Evolutionary conservation across 257 asterid genomes (phyloP), one percentile per base, ranked within the genome.

Genomic region (Euphrasia confusa): DNA sequence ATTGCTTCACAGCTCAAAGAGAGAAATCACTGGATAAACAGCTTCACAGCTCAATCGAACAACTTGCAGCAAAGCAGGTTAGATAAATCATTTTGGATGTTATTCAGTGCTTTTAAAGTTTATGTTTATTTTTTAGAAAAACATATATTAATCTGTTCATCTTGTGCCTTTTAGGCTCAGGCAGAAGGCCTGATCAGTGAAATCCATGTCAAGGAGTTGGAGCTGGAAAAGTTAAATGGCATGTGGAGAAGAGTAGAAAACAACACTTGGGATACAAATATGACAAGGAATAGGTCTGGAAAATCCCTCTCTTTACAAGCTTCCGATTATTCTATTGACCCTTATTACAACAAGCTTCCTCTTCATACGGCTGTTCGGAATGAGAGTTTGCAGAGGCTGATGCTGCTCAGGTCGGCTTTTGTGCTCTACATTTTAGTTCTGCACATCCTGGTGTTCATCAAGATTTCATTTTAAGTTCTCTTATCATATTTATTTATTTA

Each of bases 41-140:
- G 77, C 96, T 89, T 68, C 99, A 87, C 73, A 79, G 94, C 84
- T 83, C 84, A 71, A 82, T 89, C 26, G 99, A 89, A 81, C 95
- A 93, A 68, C 94, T 93, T 45, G 95, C 89, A 55, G 75, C 74
- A 39, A 93, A 93, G 60, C 97, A 89, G 95, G 99, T 89, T 18
- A 57, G 35, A 15, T 49, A 64, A 65, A 0, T 52, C 35, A 27
- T 9, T n/a, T 42, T 53, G 3, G 24, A 28, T 18, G 53, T 33
- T 58, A 24, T 17, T 49, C 30, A 37, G 37, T 55, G 12, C 40
- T 49, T n/a, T 40, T 9, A 71, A 40, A 15, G 13, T 11, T 64
- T 4, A 13, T 56, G 7, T 11, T 55, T 68, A 3, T 48, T 28
- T 4, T 11, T 2, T 26, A 30, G 21, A 9, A 37, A 47, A 11